phyloP scores from a whole-genome alignment of 306 rosid species.

The Glycine tomentella region DNA sequence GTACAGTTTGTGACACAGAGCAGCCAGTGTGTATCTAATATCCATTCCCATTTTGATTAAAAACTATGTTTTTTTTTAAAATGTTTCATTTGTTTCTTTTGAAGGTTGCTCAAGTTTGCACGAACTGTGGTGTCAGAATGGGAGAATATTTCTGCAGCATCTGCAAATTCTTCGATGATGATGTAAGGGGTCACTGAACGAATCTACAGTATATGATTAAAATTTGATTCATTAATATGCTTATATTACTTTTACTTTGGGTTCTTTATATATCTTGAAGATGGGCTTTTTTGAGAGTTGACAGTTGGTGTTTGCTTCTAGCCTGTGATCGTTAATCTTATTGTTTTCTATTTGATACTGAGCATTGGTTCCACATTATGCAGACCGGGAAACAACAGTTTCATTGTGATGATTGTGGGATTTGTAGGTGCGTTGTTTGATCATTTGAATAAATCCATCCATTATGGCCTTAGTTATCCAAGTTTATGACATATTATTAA shows the following conservation, averaged over 20 bases:
- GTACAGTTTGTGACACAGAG: slow-evolving; percentile 95
- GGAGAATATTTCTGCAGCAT: slow-evolving; percentile 93
- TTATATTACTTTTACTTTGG: slow-evolving; percentile 9
- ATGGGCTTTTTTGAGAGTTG: slow-evolving; percentile 26
- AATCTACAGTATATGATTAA: slow-evolving; percentile 34
- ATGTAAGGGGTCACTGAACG: slow-evolving; percentile 59
- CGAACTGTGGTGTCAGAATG: slow-evolving; percentile 92
- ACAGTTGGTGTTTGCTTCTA: slow-evolving; percentile 21
- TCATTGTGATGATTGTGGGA: slow-evolving; percentile 97
- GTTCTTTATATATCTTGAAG: slow-evolving; percentile 24
- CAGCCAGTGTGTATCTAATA: slow-evolving; percentile 72
- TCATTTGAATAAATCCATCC: slow-evolving; percentile 25
- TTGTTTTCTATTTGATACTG: slow-evolving; percentile 30
- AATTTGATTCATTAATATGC: slow-evolving; percentile 21
- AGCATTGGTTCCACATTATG: slow-evolving; percentile 37
- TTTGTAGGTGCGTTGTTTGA: slow-evolving; percentile 74
- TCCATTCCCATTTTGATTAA: slow-evolving; percentile 9
- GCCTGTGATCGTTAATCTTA: slow-evolving; percentile 31
- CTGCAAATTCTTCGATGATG: slow-evolving; percentile 94
- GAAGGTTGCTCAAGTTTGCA: slow-evolving; percentile 87
- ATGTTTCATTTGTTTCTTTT: slow-evolving; percentile 3
- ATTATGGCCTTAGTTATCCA: not conserved
- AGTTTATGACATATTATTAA: slow-evolving; percentile 42
- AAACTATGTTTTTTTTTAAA: not conserved
- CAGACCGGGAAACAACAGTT: slow-evolving; percentile 81